A percentile compares a stretch with the other conserved stretches of the same genome.
Evolutionary conservation across 2,329 filamentous ascomycete species (phyloP).

Genomic region (Ilyonectria robusta): DNA sequence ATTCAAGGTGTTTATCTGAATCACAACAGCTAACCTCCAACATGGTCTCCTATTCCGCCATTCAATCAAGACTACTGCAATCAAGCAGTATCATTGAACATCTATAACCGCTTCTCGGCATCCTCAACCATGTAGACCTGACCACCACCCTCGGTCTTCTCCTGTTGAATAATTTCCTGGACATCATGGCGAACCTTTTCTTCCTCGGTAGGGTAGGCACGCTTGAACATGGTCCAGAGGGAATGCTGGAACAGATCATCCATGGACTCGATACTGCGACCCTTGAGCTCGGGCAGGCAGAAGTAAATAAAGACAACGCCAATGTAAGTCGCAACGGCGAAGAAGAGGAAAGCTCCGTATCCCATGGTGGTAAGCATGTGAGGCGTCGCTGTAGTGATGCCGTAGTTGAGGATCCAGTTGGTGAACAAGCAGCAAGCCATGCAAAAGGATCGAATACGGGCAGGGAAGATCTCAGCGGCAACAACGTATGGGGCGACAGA

Average conservation of each 20-base stretch:
- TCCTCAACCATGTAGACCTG: conserved; percentile 11
- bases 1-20: too few species aligned
- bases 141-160: conserved; percentile 12
- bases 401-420: conserved; percentile 42
- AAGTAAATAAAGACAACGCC: conserved; percentile 25
- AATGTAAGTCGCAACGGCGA: conserved; percentile 26
- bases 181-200: conserved; percentile 29
- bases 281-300: conserved; percentile 27
- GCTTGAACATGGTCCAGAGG: conserved; percentile 28
- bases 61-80: too few species aligned
- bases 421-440: conserved; percentile 35
- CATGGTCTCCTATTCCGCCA: too few species aligned
- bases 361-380: conserved; percentile 37
- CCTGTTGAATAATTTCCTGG: conserved; percentile 5
- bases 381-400: conserved; percentile 33
- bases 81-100: too few species aligned
- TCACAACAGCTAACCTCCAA: too few species aligned
- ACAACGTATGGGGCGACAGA: conserved; percentile 40
- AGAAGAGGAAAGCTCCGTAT: conserved; percentile 40
- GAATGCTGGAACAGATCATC: conserved; percentile 27
- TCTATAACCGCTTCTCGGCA: background rate
- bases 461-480: conserved; percentile 42
- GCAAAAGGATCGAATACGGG: conserved; percentile 40
- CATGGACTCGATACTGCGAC: conserved; percentile 26
- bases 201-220: conserved; percentile 23